Percentiles rank a stretch among this genome's conserved stretches.
Conservation (phyloP, 495 filamentous ascomycete genomes). For the Jackrogersella minutella region DNA sequence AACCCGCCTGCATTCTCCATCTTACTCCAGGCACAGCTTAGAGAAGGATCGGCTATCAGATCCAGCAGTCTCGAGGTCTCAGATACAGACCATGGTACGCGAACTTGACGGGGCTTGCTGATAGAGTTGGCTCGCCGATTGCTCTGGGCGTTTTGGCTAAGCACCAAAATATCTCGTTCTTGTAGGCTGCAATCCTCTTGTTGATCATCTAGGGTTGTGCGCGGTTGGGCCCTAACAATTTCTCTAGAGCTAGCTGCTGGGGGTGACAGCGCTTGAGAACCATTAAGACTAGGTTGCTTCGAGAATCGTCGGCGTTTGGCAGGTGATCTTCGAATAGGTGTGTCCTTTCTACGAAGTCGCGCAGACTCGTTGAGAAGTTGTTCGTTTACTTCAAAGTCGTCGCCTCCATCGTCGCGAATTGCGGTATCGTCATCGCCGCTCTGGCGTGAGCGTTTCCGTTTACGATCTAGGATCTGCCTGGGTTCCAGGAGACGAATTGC, state of each 20-base stretch:
- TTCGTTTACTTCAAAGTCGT: constrained; percentile 44
- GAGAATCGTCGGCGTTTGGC: constrained; percentile 8
- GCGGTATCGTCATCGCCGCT: neutral
- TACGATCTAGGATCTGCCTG: constrained; percentile 14
- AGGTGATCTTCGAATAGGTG: neutral
- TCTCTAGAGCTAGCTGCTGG: neutral
- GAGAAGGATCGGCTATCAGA: constrained; percentile 56
- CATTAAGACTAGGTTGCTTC: neutral
- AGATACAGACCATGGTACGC: constrained; percentile 53
- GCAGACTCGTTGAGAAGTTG: constrained; percentile 29
- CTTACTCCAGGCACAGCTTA: constrained; percentile 61
- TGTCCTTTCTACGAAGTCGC: constrained; percentile 1
- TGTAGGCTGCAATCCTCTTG: constrained; percentile 26
- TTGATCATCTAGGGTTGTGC: constrained; percentile 4
- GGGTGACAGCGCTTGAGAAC: neutral
- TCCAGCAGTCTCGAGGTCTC: constrained; percentile 57
- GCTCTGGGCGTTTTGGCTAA: constrained; percentile 35
- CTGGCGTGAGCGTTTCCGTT: constrained; percentile 15
- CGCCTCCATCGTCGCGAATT: constrained; percentile 20
- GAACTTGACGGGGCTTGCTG: constrained; percentile 49
- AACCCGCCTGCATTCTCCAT: constrained; percentile 57
- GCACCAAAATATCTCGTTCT: constrained; percentile 30
- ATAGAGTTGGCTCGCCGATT: constrained; percentile 25
- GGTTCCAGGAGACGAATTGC: constrained; percentile 38
- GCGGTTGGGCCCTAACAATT: neutral